A percentile compares a stretch with the other conserved stretches of the same genome.
phyloP scores from a whole-genome alignment of 805 yeast genomes.

The Wickerhamiella cacticola region DNA sequence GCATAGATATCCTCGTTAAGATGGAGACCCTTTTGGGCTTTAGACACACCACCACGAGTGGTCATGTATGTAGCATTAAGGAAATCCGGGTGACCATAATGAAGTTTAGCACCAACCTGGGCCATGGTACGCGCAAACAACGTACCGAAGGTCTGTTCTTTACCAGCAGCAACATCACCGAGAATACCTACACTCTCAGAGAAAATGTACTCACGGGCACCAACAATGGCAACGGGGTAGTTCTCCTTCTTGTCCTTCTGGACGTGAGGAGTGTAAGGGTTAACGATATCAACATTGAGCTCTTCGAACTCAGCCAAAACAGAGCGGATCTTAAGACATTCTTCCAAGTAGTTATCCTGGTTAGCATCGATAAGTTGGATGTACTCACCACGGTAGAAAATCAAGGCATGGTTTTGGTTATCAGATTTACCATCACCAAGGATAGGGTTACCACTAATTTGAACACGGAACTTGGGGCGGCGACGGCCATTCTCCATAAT shows the following conservation, averaged over 20 bases:
- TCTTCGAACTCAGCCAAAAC: slow-evolving; percentile 89
- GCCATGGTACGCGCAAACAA: slow-evolving; percentile 87
- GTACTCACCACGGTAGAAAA: slow-evolving; percentile 87
- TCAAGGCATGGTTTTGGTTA: slow-evolving; percentile 78
- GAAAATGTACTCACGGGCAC: slow-evolving; percentile 90
- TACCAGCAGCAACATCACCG: slow-evolving; percentile 95
- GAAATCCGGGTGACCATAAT: slow-evolving; percentile 95
- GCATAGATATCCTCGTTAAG: slow-evolving; percentile 92
- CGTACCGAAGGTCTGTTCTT: slow-evolving; percentile 95
- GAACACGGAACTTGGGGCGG: slow-evolving; percentile 51
- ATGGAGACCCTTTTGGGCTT: slow-evolving; percentile 88
- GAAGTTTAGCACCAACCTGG: slow-evolving; percentile 87
- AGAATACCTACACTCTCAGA: slow-evolving; percentile 84
- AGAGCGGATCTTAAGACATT: slow-evolving; percentile 80
- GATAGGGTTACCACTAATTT: slow-evolving; percentile 85
- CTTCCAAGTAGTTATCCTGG: slow-evolving; percentile 91
- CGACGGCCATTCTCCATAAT: slow-evolving; percentile 47
- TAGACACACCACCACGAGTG: slow-evolving; percentile 90
- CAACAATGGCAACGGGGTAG: slow-evolving; percentile 79
- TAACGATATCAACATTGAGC: slow-evolving; percentile 38
- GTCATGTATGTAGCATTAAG: slow-evolving; percentile 83
- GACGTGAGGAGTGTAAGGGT: slow-evolving; percentile 50
- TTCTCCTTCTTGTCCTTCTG: slow-evolving; percentile 20
- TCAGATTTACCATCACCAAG: slow-evolving; percentile 95
- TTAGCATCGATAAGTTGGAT: slow-evolving; percentile 93